Evolutionary conservation across 352 stramenopile species (phyloP), one percentile per base, ranked within the genome.

Genomic region (Globisporangium cylindrosporum): DNA sequence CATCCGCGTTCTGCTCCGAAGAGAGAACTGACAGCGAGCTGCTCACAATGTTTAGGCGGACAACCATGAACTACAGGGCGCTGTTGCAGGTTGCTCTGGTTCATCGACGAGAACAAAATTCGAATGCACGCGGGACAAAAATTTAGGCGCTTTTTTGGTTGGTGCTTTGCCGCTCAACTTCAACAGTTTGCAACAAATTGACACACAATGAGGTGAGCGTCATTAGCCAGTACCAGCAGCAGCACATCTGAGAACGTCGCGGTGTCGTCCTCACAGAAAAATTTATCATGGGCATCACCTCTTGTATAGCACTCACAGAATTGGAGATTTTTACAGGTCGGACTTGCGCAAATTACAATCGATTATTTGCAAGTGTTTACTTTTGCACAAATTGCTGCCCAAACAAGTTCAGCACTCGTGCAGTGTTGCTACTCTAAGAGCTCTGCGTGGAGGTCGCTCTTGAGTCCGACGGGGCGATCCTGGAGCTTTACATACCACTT

Each of bases 401-500:
- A 41, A 41, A 43, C 38, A 46, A 46, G 32, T 36, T 36, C 32
- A 36, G 38, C 10, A 46, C 27, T 38, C 36, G 53, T 25, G 27
- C 22, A 32, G 10, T 8, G 20, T 12, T 15, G 3, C 43, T 58
- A 71, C 32, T 69, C 70, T 48, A 90, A 62, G 27, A 90, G 69
- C 51, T 82, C 77, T 20, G 61, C 70, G 27, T 86, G 74, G 25
- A 85, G 66, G 55, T 89, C 82, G 43, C 81, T 86, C 32, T 74
- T 68, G 6, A 89, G 65, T 43, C 79, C 81, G 10, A 89, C 74
- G 7, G 83, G 80, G 4, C 73, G 77, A 65, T 88, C 77, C 69
- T 87, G 74, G 46, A 93, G 71, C 64, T 91, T 84, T 22, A 79
- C 71, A 64, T 88, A 93, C 85, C 85, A 93, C 59, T 93, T 88